Evolutionary conservation across 2,329 filamentous ascomycete species (phyloP), one percentile per base, ranked within the genome.

Genomic region (Sarocladium oryzae): DNA sequence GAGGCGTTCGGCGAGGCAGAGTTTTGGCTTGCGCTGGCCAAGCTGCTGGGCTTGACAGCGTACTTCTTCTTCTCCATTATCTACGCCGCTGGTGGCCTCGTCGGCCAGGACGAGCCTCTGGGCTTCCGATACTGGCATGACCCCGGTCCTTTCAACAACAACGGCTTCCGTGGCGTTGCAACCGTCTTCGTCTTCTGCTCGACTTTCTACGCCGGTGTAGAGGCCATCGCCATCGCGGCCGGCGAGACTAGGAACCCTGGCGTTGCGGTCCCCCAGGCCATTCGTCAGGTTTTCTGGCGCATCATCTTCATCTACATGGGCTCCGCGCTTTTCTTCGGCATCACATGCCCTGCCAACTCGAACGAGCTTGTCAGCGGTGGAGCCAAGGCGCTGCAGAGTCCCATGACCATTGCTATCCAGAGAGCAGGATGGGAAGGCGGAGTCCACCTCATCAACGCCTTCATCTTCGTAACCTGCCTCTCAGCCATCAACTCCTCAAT

Each of bases 1-100:
- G 80, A 84, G 58, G 81, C 84, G 3, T 91, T 89, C 62, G 87
- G 87, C 13, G 87, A 91, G 62, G 81, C 85, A 9, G 88, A 92
- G 61, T 89, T 90, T 61, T 90, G 86, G 85, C 78, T 90, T 52
- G 84, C 86, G 1, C 74, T 85, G 15, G 68, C 89, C 61, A 91
- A 91, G 62, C 76, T 90, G 4, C 63, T 83, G 2, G 84, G 85
- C 1, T 69, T 90, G 1, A 69, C 86, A 2, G 85, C 85, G 1
- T 88, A 86, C 65, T 87, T 88, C 64, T 71, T 90, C 56, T 88
- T 89, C 59, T 78, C 84, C 48, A 85, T 89, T 53, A 71, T 89
- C 53, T 86, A 89, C 57, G 81, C 84, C 1, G 76, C 84, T 1
- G 86, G 82, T 2, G 85, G 85, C n/a, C 64, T 85, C 10, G 68